Percentiles rank a stretch among this genome's conserved stretches.
These are phyloP conservation scores for Choanephora cucurbitarum DNA, from an alignment of 371 early-diverging fungal species.

Conservation along the genomic window DNA sequence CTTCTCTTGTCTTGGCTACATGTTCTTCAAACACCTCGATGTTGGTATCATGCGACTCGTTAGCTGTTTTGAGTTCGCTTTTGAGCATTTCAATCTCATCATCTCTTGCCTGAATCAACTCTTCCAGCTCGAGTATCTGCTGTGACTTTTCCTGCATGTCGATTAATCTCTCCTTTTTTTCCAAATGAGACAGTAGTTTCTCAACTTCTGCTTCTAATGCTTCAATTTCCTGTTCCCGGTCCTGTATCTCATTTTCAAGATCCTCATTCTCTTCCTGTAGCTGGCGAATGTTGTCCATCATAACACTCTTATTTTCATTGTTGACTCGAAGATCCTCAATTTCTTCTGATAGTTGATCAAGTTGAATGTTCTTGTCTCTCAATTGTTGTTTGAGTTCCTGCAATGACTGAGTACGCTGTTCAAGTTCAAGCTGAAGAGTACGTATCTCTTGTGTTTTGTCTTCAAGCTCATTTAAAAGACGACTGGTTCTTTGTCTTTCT, in stretches of 20 bases:
- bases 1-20: constrained; percentile 5
- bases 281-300: constrained; percentile 13
- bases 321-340: constrained; percentile 15
- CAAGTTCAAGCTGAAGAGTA: constrained; percentile 25
- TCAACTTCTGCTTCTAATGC: constrained; percentile 38
- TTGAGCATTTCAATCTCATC: constrained; percentile 21
- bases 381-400: constrained; percentile 35
- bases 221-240: constrained; percentile 34
- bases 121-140: constrained; percentile 3
- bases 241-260: constrained; percentile 26
- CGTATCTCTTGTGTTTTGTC: constrained; percentile 42
- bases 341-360: constrained; percentile 29
- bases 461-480: constrained; percentile 30
- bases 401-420: constrained; percentile 22
- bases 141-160: constrained; percentile 19
- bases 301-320: constrained; percentile 6
- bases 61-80: constrained; percentile 13
- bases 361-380: constrained; percentile 27
- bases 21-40: constrained; percentile 26
- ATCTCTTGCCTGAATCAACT: constrained; percentile 11
- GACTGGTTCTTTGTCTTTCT: constrained; percentile 32
- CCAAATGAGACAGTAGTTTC: constrained; percentile 29
- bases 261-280: constrained; percentile 20
- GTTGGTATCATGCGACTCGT: constrained; percentile 22
- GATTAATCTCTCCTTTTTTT: constrained; percentile 7